Evolutionary conservation across 495 filamentous ascomycete species (phyloP), one percentile per base, ranked within the genome.

Genomic region (Pseudevernia furfuracea): DNA sequence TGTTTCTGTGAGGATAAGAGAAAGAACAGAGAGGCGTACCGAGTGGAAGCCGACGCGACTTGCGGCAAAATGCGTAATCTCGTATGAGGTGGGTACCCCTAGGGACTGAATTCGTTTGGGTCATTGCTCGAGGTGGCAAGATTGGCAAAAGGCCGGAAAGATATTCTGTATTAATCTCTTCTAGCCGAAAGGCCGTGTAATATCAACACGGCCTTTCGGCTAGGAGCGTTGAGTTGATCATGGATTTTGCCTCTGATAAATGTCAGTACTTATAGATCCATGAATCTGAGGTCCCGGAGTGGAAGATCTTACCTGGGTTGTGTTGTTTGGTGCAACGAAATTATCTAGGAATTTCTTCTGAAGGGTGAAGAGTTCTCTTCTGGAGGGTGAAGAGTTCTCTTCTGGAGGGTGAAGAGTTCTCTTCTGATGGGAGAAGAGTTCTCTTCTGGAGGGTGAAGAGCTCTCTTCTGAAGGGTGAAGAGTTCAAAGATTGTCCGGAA

Each of bases 141-240:
- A 34, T 70, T 70, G 1, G 72, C 65, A 70, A 82, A 70, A 2
- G 58, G 14, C 68, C 80, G 32, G 80, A 82, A 62, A 81, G 76
- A 61, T 82, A 82, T 60, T 82, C 77, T 8, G 74, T 79, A 66
- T 82, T 70, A 19, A 70, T 28, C 41, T 70, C 68, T n/a, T n/a
- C 28, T 62, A 48, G 12, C 78, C 78, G 58, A 82, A 81, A n/a
- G 75, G 78, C 23, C 80, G 75, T 12, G 80, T 81, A 36, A 79
- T 62, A 48, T 79, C 78, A 21, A 82, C 79, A 21, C 79, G 77
- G 14, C 79, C 79, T 75, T 78, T n/a, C n/a, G n/a, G n/a, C n/a
- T n/a, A n/a, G n/a, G n/a, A n/a, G n/a, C n/a, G n/a, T n/a, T n/a
- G 73, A 74, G 63, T 77, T 71, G 37, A 79, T n/a, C n/a, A n/a